These are phyloP conservation scores for Backusella australiensis DNA, from an alignment of 192 early-diverging fungal species.

Conservation along the genomic window DNA sequence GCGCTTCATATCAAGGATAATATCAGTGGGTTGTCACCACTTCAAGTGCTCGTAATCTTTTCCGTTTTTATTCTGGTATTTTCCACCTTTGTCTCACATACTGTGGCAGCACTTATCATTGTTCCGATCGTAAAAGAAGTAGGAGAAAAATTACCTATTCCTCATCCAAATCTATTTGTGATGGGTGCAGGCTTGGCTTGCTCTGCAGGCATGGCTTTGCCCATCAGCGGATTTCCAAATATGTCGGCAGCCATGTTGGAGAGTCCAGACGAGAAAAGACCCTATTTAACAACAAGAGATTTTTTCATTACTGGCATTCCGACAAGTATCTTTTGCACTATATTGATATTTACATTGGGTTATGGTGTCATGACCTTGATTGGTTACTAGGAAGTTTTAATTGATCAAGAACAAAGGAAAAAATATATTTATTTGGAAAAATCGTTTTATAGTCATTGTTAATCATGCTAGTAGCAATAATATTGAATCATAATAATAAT, in stretches of 20 bases:
- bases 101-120: conserved; percentile 77
- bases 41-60: conserved; percentile 56
- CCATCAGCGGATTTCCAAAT: conserved; percentile 74
- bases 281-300: conserved; percentile 59
- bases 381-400: conserved; percentile 13
- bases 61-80: conserved; percentile 59
- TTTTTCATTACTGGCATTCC: conserved; percentile 63
- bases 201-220: conserved; percentile 41
- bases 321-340: conserved; percentile 51
- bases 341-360: conserved; percentile 55
- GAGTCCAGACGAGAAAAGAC: conserved; percentile 52
- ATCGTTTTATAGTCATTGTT: background rate
- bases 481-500: background rate
- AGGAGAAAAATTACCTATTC: conserved; percentile 59
- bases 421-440: background rate
- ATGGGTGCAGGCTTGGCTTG: conserved; percentile 62
- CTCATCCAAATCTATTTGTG: conserved; percentile 64
- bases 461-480: background rate
- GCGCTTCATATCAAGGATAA: conserved; percentile 51
- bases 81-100: conserved; percentile 73
- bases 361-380: conserved; percentile 53
- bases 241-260: conserved; percentile 72
- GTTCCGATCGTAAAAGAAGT: conserved; percentile 70
- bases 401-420: background rate
- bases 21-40: conserved; percentile 46